phyloP scores from a whole-genome alignment of 75 land plant species.

The Pinus taeda region DNA sequence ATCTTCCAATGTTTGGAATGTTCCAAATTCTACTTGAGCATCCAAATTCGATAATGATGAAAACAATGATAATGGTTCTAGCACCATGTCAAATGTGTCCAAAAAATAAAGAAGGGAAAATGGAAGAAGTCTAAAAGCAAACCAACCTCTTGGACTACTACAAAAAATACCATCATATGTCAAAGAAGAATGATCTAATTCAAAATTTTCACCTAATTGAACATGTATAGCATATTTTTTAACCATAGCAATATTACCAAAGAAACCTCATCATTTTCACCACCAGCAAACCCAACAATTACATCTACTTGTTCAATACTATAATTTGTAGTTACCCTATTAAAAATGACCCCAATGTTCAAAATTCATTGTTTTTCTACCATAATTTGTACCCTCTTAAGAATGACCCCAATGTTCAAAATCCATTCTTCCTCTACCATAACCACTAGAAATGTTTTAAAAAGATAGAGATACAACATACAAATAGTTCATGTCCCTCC shows the following conservation, averaged over 20 bases:
- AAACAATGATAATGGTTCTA: neutral
- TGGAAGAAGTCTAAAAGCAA: neutral
- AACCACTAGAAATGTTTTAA: neutral
- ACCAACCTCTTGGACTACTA: neutral
- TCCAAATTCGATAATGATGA: neutral
- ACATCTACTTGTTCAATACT: neutral
- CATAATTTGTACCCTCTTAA: neutral
- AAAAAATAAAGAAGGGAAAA: neutral
- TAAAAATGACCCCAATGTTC: neutral
- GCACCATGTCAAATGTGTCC: neutral
- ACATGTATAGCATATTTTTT: neutral
- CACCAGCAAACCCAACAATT: neutral
- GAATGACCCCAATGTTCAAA: neutral
- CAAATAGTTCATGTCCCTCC: slow-evolving; percentile 14
- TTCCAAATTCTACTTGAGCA: neutral
- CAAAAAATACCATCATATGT: neutral
- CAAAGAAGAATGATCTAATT: neutral
- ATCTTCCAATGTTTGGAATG: neutral
- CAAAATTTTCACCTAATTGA: slow-evolving; percentile 12
- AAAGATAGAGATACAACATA: neutral
- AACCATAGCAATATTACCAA: neutral
- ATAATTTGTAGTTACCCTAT: neutral
- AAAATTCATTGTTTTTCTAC: neutral
- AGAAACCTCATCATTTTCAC: neutral
- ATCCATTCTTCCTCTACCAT: neutral